Conservation (phyloP, 139 green algal genomes). For the Edaphochlamys debaryana region DNA sequence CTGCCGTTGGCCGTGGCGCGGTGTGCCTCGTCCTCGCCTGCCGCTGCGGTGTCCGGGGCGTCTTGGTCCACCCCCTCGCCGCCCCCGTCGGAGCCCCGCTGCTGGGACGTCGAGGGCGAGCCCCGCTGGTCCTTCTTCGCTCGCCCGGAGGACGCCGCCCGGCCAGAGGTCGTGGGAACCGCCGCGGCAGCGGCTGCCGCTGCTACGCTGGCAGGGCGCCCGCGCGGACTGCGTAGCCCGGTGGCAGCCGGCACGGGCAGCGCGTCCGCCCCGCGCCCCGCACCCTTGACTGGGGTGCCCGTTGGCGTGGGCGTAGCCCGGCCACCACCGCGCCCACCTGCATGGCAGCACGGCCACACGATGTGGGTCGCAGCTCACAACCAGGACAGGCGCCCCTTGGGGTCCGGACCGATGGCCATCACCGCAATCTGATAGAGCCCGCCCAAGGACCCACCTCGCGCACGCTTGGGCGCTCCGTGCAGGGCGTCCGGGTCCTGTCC, state of each 20-base stretch:
- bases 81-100: too few relatives aligned
- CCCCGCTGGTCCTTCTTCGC: background rate
- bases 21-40: background rate
- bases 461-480: background rate
- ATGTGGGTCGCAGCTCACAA: too few relatives aligned
- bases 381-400: too few relatives aligned
- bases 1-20: too few relatives aligned
- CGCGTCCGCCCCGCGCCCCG: background rate
- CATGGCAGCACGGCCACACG: too few relatives aligned
- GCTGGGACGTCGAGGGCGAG: background rate
- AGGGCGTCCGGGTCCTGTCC: background rate
- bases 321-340: background rate
- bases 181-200: background rate
- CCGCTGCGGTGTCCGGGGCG: background rate
- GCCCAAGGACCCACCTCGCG: background rate
- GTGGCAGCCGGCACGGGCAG: background rate
- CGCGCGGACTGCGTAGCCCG: conserved; percentile 10
- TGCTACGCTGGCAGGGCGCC: background rate
- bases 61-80: conserved; percentile 13
- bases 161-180: background rate
- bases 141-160: background rate
- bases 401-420: too few relatives aligned
- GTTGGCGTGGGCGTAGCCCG: conserved; percentile 6
- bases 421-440: too few relatives aligned
- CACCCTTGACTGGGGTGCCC: conserved; percentile 10